phyloP scores from a whole-genome alignment of 1,284 basidiomycete genomes.

The Cryptococcus jaspeensis region DNA sequence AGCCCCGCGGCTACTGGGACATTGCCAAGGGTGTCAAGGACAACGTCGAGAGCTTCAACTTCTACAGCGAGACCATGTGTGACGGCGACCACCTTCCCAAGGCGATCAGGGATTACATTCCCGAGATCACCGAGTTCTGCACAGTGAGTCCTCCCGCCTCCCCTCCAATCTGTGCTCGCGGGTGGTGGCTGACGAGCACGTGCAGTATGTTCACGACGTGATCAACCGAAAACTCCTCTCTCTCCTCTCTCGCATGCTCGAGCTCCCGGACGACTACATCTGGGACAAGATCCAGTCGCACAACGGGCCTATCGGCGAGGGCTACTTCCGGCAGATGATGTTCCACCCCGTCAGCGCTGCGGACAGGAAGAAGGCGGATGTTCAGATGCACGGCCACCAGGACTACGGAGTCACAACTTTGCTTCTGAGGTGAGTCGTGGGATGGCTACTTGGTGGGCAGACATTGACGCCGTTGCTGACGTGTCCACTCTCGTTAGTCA shows the following conservation, averaged over 20 bases:
- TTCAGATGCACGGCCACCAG: constrained; percentile 18
- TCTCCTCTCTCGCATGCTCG: constrained; percentile 38
- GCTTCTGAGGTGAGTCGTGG: constrained; percentile 6
- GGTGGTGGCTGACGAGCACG: neutral
- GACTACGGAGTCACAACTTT: constrained; percentile 23
- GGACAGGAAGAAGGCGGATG: constrained; percentile 3
- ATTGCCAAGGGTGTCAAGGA: constrained; percentile 22
- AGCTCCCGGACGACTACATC: constrained; percentile 51
- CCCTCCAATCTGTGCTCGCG: neutral
- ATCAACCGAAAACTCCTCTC: constrained; percentile 11
- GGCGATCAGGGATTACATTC: constrained; percentile 13
- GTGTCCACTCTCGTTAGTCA: no score
- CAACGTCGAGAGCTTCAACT: constrained; percentile 38
- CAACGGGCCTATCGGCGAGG: constrained; percentile 43
- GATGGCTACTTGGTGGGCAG: neutral
- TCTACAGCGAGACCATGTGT: constrained; percentile 37
- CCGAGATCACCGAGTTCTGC: constrained; percentile 45
- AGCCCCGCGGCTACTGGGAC: constrained; percentile 23
- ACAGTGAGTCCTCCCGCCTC: constrained; percentile 33
- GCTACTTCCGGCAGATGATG: constrained; percentile 28
- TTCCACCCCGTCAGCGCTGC: constrained; percentile 9
- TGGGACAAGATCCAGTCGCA: constrained; percentile 51
- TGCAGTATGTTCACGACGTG: constrained; percentile 14
- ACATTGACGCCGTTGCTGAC: no score
- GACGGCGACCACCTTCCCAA: constrained; percentile 15